A percentile compares a stretch with the other conserved stretches of the same genome.
Conservation (phyloP, 306 rosid genomes). For the Quercus agrifolia region DNA sequence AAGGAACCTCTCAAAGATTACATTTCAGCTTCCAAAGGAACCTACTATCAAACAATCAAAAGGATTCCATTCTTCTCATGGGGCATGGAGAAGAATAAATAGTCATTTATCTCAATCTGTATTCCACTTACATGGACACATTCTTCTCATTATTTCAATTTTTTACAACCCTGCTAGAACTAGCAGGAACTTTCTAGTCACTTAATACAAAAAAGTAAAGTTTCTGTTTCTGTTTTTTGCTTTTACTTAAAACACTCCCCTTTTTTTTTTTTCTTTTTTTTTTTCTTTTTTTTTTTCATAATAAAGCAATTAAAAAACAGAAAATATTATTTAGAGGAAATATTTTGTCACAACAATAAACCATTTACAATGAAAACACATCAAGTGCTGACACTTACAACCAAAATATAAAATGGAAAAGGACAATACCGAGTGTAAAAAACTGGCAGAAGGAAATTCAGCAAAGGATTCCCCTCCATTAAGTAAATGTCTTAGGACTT, state of each 20-base stretch:
- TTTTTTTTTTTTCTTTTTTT: not conserved
- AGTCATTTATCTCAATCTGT: not conserved
- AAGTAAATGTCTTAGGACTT: constrained; percentile 44
- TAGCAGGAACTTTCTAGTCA: not conserved
- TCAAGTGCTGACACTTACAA: constrained; percentile 21
- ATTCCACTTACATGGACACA: too few species aligned
- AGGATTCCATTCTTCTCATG: not conserved
- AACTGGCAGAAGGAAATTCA: constrained; percentile 88
- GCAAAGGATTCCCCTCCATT: constrained; percentile 81
- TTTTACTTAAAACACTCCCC: not conserved
- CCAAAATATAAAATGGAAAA: constrained; percentile 13
- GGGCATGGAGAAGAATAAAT: not conserved
- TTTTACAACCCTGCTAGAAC: not conserved
- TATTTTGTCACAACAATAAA: not conserved
- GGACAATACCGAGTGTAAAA: constrained; percentile 70
- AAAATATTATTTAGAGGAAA: not conserved
- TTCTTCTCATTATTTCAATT: not conserved
- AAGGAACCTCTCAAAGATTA: not conserved
- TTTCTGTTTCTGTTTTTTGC: not conserved
- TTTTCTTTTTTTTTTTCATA: not conserved
- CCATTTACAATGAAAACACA: not conserved
- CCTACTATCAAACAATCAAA: not conserved
- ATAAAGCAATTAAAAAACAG: not conserved
- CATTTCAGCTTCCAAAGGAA: not conserved
- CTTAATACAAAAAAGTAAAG: not conserved